These are phyloP conservation scores for Hordeum pubiflorum DNA, from an alignment of 202 grass and related monocot species.

Conservation along the genomic window DNA sequence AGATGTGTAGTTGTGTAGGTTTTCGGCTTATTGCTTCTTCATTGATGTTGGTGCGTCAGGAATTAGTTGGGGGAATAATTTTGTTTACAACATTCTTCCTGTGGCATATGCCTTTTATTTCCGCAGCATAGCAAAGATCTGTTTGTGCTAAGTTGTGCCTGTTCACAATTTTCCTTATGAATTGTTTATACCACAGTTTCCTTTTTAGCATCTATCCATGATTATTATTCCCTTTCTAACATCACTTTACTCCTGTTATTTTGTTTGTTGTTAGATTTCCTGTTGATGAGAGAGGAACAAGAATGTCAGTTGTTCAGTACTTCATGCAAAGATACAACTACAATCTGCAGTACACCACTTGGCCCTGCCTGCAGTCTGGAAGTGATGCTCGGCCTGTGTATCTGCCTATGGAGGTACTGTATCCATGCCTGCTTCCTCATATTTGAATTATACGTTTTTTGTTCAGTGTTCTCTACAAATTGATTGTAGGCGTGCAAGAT, in stretches of 20 bases:
- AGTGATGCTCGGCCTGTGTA: slow-evolving; percentile 49
- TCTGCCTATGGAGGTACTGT: slow-evolving; percentile 66
- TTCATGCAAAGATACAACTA: slow-evolving; percentile 49
- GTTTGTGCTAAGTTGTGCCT: background rate
- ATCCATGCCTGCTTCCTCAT: background rate
- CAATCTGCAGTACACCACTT: slow-evolving; percentile 26
- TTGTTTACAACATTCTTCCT: background rate
- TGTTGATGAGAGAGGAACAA: slow-evolving; percentile 36
- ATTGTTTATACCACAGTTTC: background rate
- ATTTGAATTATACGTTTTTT: background rate
- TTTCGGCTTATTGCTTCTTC: background rate
- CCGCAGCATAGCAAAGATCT: background rate
- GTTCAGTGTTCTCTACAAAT: background rate
- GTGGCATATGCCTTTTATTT: background rate
- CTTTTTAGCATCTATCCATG: background rate
- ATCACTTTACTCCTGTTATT: background rate
- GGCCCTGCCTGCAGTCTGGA: slow-evolving; percentile 70
- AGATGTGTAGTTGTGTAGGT: background rate
- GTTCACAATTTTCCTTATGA: background rate
- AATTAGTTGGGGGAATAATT: background rate
- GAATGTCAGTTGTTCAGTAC: slow-evolving; percentile 53
- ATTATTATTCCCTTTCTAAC: background rate
- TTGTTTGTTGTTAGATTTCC: slow-evolving; percentile 38
- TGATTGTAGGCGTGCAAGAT: slow-evolving; percentile 56
- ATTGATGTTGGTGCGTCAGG: background rate